These are phyloP conservation scores for Globisporangium camurandrum DNA, from an alignment of 352 stramenopile species.

Conservation along the genomic window DNA sequence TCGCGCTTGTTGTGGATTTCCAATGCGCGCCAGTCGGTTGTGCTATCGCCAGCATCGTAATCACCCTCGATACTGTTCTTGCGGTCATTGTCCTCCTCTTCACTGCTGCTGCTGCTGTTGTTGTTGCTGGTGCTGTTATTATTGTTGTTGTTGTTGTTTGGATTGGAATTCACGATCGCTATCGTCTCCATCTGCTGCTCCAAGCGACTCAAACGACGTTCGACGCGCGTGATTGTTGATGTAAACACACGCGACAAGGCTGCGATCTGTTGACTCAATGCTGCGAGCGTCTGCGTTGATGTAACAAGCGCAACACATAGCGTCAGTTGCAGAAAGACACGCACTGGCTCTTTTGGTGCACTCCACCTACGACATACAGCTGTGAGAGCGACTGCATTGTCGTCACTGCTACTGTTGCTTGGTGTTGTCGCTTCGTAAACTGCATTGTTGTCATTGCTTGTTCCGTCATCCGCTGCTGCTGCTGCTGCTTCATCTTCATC, in stretches of 20 bases:
- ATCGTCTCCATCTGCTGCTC: conserved; percentile 21
- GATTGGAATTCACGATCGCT: not conserved
- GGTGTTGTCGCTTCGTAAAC: too few relatives aligned
- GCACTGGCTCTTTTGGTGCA: too few relatives aligned
- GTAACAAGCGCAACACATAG: too few relatives aligned
- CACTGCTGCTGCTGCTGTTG: conserved; percentile 6
- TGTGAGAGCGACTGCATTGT: not conserved
- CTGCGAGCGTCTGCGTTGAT: conserved; percentile 12
- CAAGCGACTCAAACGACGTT: conserved; percentile 21
- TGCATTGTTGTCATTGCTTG: not conserved
- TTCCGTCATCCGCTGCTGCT: too few relatives aligned
- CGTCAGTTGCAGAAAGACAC: not conserved
- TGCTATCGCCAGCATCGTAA: not conserved
- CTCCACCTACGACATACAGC: not conserved
- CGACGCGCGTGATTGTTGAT: conserved; percentile 29
- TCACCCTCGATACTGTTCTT: not conserved
- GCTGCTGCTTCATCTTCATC: too few relatives aligned
- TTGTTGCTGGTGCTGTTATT: not conserved
- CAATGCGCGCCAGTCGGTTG: not conserved
- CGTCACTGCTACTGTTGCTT: not conserved
- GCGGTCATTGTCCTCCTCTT: not conserved
- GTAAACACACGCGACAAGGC: conserved; percentile 23
- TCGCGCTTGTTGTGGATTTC: conserved; percentile 10
- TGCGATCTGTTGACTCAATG: conserved; percentile 25
- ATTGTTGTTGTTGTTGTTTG: conserved; percentile 12